Conservation (phyloP, 176 grass and related monocot species). For the Tillandsia leiboldiana region DNA sequence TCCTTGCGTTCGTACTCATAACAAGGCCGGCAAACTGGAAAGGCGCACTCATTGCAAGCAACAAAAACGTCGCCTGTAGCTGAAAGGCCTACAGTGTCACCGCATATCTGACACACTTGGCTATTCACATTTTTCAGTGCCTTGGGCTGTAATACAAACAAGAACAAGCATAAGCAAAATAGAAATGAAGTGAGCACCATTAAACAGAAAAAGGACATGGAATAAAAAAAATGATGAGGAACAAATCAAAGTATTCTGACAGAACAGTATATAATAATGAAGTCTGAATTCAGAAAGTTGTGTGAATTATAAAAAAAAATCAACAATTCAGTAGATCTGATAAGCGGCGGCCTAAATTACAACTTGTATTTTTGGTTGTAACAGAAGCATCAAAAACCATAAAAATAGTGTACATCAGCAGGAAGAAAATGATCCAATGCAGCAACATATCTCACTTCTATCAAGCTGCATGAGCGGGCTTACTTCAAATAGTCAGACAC, state of each 20-base stretch:
- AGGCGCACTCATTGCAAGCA: conserved; percentile 98
- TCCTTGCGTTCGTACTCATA: conserved; percentile 99
- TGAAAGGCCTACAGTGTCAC: conserved; percentile 67
- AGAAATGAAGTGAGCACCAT: background rate
- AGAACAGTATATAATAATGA: background rate
- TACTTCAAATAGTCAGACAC: background rate
- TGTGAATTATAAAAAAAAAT: background rate
- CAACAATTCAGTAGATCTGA: background rate
- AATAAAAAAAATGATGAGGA: background rate
- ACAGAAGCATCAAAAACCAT: background rate
- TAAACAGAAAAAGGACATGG: conserved; percentile 6
- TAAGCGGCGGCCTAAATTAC: background rate
- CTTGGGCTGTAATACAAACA: conserved; percentile 54
- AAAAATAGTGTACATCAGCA: background rate
- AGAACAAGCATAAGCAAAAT: background rate
- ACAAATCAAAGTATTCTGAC: background rate
- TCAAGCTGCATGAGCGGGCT: background rate
- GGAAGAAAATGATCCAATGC: background rate
- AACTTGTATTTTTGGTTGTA: background rate
- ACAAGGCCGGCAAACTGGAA: conserved; percentile 95
- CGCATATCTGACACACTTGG: conserved; percentile 91
- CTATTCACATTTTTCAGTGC: conserved; percentile 35
- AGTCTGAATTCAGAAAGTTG: background rate
- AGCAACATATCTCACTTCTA: background rate
- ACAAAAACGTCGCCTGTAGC: conserved; percentile 79